Evolutionary conservation across 1,284 basidiomycete species (phyloP).

Genomic region (Marasmius oreades): DNA sequence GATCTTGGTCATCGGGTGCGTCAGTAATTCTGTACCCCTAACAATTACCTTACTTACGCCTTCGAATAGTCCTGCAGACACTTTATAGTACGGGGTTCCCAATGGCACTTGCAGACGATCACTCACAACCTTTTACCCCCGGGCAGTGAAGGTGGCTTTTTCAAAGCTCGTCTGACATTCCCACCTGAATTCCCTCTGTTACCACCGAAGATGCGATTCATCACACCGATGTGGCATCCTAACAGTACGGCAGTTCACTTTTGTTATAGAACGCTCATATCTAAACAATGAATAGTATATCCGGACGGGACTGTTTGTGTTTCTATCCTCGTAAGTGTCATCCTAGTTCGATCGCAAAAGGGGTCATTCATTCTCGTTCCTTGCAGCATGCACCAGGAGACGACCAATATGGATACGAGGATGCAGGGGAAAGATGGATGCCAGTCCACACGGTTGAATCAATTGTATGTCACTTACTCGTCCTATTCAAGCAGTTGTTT

Average conservation of each 20-base stretch:
- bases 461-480: slow-evolving; percentile 65
- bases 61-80: slow-evolving; percentile 73
- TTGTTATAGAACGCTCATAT: background rate
- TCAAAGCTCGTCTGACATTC: slow-evolving; percentile 86
- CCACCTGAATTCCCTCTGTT: slow-evolving; percentile 88
- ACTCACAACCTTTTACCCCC: slow-evolving; percentile 2
- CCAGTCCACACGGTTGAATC: slow-evolving; percentile 97
- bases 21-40: slow-evolving; percentile 14
- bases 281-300: slow-evolving; percentile 63
- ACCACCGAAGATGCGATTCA: slow-evolving; percentile 95
- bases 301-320: slow-evolving; percentile 89
- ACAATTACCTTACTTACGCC: slow-evolving; percentile 20
- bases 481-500: background rate
- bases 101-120: slow-evolving; percentile 6
- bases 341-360: background rate
- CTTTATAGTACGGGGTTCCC: slow-evolving; percentile 68
- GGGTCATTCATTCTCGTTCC: slow-evolving; percentile 1
- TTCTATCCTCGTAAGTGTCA: slow-evolving; percentile 80
- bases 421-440: slow-evolving; percentile 96
- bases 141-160: slow-evolving; percentile 85
- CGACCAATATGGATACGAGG: slow-evolving; percentile 98
- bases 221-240: slow-evolving; percentile 98
- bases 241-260: slow-evolving; percentile 65
- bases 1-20: slow-evolving; percentile 88
- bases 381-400: slow-evolving; percentile 89